A percentile compares a stretch with the other conserved stretches of the same genome.
These are phyloP conservation scores for Lolium perenne DNA, from an alignment of 176 grass and related monocot species.

Conservation along the genomic window DNA sequence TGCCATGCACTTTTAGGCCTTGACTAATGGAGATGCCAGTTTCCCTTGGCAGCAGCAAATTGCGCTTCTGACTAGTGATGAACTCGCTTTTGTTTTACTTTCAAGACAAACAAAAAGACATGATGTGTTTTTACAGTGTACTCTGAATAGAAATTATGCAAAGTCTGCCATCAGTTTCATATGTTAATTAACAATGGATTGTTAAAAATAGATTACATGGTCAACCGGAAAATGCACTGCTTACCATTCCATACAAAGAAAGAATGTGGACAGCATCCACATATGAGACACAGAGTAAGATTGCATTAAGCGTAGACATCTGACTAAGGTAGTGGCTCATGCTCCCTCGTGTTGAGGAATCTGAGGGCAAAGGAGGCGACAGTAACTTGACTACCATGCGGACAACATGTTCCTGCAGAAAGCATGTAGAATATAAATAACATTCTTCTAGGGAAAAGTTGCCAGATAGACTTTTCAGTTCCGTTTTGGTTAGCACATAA, in stretches of 20 bases:
- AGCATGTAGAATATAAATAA: conserved; percentile 38
- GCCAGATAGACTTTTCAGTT: not conserved
- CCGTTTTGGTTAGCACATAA: not conserved
- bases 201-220: conserved; percentile 16
- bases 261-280: conserved; percentile 87
- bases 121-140: not conserved
- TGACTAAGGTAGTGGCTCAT: conserved; percentile 76
- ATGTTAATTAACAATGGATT: conserved; percentile 27
- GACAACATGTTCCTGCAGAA: conserved; percentile 85
- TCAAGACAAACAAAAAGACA: conserved; percentile 12
- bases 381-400: conserved; percentile 73
- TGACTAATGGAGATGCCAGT: conserved; percentile 11
- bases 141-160: conserved; percentile 22
- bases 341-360: conserved; percentile 69
- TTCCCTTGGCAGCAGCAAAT: not conserved
- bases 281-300: conserved; percentile 78
- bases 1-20: conserved; percentile 9
- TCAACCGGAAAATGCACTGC: conserved; percentile 13
- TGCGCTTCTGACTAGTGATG: conserved; percentile 16
- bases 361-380: conserved; percentile 69
- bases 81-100: not conserved
- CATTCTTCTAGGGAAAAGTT: conserved; percentile 10
- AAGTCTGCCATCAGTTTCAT: not conserved
- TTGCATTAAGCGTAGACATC: conserved; percentile 75
- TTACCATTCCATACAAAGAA: conserved; percentile 95